Percentiles rank a stretch among this genome's conserved stretches.
These are phyloP conservation scores for Cymodocea nodosa DNA, from an alignment of 116 monocot species.

Conservation along the genomic window DNA sequence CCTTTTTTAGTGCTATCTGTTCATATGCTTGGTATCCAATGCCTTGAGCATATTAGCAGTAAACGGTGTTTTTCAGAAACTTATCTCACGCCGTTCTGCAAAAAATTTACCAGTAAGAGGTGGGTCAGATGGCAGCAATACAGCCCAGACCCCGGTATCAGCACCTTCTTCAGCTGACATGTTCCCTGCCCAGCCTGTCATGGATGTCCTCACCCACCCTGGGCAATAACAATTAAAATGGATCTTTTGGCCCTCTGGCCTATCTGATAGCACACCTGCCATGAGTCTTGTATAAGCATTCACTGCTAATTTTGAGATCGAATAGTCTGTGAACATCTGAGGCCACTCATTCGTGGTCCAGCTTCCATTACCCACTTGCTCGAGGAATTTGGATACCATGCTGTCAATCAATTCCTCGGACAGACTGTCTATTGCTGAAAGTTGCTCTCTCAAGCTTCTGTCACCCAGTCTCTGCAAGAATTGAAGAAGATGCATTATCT, in stretches of 20 bases:
- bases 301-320: slow-evolving; percentile 74
- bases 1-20: not conserved
- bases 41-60: not conserved
- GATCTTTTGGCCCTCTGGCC: slow-evolving; percentile 45
- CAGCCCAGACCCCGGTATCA: slow-evolving; percentile 77
- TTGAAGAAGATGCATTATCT: not conserved
- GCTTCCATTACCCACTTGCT: slow-evolving; percentile 45
- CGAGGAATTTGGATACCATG: slow-evolving; percentile 54
- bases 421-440: slow-evolving; percentile 38
- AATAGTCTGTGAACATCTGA: slow-evolving; percentile 80
- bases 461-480: slow-evolving; percentile 54
- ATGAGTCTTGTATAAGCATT: slow-evolving; percentile 63
- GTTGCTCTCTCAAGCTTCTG: slow-evolving; percentile 41
- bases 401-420: slow-evolving; percentile 65
- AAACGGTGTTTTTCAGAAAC: slow-evolving; percentile 29
- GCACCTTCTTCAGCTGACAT: slow-evolving; percentile 61
- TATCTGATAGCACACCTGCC: slow-evolving; percentile 27
- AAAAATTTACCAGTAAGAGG: slow-evolving; percentile 50
- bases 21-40: too few species aligned
- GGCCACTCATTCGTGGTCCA: slow-evolving; percentile 62
- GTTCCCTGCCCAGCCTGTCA: slow-evolving; percentile 85
- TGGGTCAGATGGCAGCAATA: slow-evolving; percentile 22
- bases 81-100: slow-evolving; percentile 76
- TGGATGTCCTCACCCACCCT: slow-evolving; percentile 89
- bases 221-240: slow-evolving; percentile 81